A percentile compares a stretch with the other conserved stretches of the same genome.
These are phyloP conservation scores for Lipomyces japonicus DNA, from an alignment of 805 yeast species.

Conservation along the genomic window DNA sequence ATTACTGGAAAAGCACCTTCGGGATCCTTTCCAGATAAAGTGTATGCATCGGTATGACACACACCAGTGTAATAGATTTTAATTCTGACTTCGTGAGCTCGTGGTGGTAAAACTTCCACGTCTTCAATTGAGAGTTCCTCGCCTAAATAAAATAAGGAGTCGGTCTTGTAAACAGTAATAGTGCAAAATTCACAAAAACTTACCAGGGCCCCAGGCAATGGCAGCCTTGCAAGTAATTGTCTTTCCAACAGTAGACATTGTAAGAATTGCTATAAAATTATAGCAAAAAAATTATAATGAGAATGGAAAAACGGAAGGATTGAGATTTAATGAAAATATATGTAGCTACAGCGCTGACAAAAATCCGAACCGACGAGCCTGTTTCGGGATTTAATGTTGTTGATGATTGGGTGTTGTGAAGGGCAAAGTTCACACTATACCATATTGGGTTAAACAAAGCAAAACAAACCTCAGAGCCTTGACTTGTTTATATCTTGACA, in stretches of 20 bases:
- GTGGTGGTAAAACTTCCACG: slow-evolving; percentile 88
- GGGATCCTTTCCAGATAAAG: slow-evolving; percentile 90
- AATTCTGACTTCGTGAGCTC: slow-evolving; percentile 95
- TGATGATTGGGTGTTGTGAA: no score
- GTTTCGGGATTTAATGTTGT: no score
- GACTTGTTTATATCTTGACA: no score
- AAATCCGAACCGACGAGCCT: no score
- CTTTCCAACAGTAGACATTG: slow-evolving; percentile 37
- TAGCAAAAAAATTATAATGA: no score
- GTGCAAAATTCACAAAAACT: slow-evolving; percentile 36
- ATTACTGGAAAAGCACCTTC: slow-evolving; percentile 94
- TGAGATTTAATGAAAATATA: no score
- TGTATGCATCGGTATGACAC: slow-evolving; percentile 98
- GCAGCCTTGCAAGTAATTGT: slow-evolving; percentile 87
- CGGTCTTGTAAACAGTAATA: not conserved
- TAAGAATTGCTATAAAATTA: no score
- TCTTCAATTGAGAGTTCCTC: slow-evolving; percentile 74
- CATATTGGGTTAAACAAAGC: no score
- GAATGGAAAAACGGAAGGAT: no score
- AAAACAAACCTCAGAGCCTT: no score
- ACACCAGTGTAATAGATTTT: slow-evolving; percentile 86
- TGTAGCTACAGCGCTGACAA: no score
- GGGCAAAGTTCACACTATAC: no score
- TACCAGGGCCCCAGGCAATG: slow-evolving; percentile 93
- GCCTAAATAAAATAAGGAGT: slow-evolving; percentile 10